phyloP scores from a whole-genome alignment of 257 asterid species.

The Fraxinus pennsylvanica region DNA sequence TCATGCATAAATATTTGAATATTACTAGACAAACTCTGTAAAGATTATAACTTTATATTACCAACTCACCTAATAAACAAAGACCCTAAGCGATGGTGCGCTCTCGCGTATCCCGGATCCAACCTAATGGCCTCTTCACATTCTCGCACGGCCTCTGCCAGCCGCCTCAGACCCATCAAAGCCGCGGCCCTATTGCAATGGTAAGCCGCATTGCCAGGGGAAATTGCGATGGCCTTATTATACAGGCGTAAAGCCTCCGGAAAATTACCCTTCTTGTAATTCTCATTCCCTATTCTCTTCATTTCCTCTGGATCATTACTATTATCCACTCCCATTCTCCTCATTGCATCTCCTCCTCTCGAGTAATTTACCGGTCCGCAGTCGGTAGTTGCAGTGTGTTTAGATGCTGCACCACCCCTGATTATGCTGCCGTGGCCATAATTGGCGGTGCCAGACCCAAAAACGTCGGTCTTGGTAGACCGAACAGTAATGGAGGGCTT shows the following conservation, averaged over 20 bases:
- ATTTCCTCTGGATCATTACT: constrained; percentile 74
- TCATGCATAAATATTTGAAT: constrained; percentile 20
- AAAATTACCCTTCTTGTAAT: constrained; percentile 62
- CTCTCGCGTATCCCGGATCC: constrained; percentile 82
- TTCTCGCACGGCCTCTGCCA: constrained; percentile 70
- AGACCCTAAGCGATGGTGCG: constrained; percentile 88
- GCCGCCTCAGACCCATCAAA: constrained; percentile 62
- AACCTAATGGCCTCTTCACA: constrained; percentile 84
- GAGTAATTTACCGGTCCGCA: not conserved
- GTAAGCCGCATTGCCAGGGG: constrained; percentile 68
- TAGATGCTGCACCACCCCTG: constrained; percentile 43
- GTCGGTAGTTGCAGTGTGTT: constrained; percentile 10
- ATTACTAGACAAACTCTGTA: not conserved
- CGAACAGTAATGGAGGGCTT: constrained; percentile 56
- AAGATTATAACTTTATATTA: constrained; percentile 21
- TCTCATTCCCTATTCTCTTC: constrained; percentile 75
- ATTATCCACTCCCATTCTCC: constrained; percentile 32
- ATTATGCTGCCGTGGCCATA: constrained; percentile 77
- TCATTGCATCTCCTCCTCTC: constrained; percentile 29
- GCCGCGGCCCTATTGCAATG: constrained; percentile 84
- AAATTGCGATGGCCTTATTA: constrained; percentile 71
- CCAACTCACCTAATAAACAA: constrained; percentile 74
- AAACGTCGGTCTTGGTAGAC: constrained; percentile 45
- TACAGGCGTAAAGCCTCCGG: constrained; percentile 67
- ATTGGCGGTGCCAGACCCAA: constrained; percentile 60